Conservation (phyloP, 75 land plant species). For the Cupressus sempervirens region DNA sequence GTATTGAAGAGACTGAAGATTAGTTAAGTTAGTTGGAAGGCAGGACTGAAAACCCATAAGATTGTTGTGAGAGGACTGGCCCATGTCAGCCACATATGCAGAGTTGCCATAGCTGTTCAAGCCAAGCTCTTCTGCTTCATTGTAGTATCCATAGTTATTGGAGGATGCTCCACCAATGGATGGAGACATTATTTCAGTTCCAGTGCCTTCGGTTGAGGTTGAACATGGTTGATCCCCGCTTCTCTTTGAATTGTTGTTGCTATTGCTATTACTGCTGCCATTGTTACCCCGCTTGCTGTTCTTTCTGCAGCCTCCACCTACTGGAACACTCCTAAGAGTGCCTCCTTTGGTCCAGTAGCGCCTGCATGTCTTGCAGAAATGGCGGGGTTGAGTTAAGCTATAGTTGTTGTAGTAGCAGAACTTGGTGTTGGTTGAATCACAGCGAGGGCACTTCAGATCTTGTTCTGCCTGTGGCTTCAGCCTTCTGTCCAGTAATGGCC, state of each 20-base stretch:
- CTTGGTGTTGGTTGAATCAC: slow-evolving; percentile 17
- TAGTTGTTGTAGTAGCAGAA: slow-evolving; percentile 23
- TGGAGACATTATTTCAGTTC: neutral
- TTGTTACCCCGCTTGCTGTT: slow-evolving; percentile 4
- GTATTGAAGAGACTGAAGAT: slow-evolving; percentile 5
- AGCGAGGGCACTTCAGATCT: slow-evolving; percentile 12
- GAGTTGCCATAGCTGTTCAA: neutral
- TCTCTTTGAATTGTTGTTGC: neutral
- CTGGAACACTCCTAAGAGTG: slow-evolving; percentile 16
- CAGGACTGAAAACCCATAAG: slow-evolving; percentile 7
- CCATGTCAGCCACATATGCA: neutral
- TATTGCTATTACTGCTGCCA: neutral
- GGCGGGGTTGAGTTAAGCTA: slow-evolving; percentile 14
- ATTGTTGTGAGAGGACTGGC: neutral
- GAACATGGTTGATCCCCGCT: slow-evolving; percentile 1
- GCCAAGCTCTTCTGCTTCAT: slow-evolving; percentile 6
- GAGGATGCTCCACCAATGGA: neutral
- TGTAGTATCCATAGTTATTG: slow-evolving; percentile 5
- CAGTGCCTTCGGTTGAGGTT: neutral
- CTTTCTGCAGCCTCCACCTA: slow-evolving; percentile 20
- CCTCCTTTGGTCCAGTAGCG: slow-evolving; percentile 20
- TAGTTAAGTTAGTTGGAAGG: neutral
- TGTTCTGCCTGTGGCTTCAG: slow-evolving; percentile 3
- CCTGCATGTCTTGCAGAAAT: slow-evolving; percentile 18
- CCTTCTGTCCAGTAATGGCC: slow-evolving; percentile 1